Base-by-base conservation (phyloP, 345 rosid genomes). In the Euclidium syriacum region DNA sequence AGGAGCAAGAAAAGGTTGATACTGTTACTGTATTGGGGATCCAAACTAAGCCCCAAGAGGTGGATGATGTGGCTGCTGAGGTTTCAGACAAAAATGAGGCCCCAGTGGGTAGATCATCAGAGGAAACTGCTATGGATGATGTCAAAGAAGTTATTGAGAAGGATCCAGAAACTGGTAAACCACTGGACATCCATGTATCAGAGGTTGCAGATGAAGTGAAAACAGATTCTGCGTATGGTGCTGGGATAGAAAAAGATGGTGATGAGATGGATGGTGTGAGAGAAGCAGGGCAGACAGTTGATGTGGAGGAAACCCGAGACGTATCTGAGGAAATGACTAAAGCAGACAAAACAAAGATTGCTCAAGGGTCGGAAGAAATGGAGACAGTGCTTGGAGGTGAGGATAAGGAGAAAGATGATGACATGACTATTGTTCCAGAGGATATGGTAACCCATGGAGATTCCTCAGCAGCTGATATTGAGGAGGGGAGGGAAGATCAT, bases 261-360 rank as follows among this genome's bases (percentile, higher is more conserved):
- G 63, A 51, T 49, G 56, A 10, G 36, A 26, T 58, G 36, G 57
- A 4, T 59, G 58, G 49, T 59, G 62, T n/a, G 3, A 72, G 41
- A 42, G 67, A 71, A 34, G 32, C 6, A 47, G 61, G 25, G 33
- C 46, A 49, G 40, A 27, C 44, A 22, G 24, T 17, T 60, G 58
- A 34, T 8, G 18, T 23, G 50, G 61, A 59, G 9, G 75, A 67
- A 51, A 64, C 24, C 53, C 40, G 8, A 55, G 60, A 66, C 39
- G 47, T 54, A 25, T 29, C 43, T 27, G 62, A 49, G 67, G 77
- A 42, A 34, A 17, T 25, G 16, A 26, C 60, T 18, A 42, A 68
- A 59, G 36, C 7, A 43, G 81, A 68, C 14, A 68, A 57, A 25
- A 58, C 41, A 8, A 68, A 64, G 20, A 65, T 69, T 35, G 64